Conservation (phyloP, 805 yeast genomes). For the Monosporozyma aerobia region DNA sequence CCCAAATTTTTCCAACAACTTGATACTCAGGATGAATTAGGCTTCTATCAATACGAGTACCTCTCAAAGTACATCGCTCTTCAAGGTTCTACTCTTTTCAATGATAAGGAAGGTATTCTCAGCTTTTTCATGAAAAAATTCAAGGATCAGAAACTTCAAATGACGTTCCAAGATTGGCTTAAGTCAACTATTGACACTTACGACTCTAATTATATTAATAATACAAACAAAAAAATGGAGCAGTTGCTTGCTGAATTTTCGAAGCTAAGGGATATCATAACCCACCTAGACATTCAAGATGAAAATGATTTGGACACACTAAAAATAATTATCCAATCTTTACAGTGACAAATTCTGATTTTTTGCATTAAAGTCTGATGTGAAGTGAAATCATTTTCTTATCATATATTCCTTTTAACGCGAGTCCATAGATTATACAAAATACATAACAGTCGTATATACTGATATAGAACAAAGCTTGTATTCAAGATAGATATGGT, state of each 20-base stretch:
- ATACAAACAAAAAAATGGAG: constrained; percentile 43
- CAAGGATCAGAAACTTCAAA: constrained; percentile 59
- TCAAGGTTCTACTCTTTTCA: constrained; percentile 25
- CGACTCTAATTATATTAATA: constrained; percentile 38
- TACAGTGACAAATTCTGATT: not conserved
- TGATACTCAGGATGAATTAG: constrained; percentile 3
- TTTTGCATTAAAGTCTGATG: no score
- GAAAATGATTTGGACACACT: not conserved
- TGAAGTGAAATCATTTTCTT: no score
- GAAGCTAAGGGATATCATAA: constrained; percentile 5
- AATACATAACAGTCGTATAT: no score
- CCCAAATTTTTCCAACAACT: not conserved
- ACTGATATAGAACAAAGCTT: no score
- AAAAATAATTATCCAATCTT: not conserved
- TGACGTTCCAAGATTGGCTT: constrained; percentile 70
- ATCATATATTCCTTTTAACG: no score
- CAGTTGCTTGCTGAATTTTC: constrained; percentile 27
- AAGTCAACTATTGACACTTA: constrained; percentile 39
- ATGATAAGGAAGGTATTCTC: constrained; percentile 58
- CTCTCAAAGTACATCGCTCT: constrained; percentile 20
- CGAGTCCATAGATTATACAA: no score
- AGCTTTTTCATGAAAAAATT: constrained; percentile 56
- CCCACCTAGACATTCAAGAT: constrained; percentile 12
- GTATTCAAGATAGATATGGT: no score
- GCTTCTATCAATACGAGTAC: constrained; percentile 19